Base-by-base conservation (phyloP, 1,284 basidiomycete species). In the Ustilago cynodontis region DNA sequence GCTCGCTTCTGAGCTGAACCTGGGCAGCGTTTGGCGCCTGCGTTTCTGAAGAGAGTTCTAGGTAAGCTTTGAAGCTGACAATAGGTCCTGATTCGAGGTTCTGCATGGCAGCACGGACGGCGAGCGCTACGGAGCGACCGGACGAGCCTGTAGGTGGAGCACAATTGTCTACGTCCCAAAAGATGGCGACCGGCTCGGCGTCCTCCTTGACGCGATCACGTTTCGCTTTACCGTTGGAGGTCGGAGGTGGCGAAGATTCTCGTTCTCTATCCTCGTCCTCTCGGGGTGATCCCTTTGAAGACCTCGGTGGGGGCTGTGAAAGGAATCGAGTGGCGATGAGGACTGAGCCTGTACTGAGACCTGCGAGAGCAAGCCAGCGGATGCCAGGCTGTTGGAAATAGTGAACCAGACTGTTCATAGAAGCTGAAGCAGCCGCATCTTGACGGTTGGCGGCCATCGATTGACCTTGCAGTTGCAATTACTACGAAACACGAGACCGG, bases 101-200 rank as follows among this genome's bases (percentile, higher is more conserved):
- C 51, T 82, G 77, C 8, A 80, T 65, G 1, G 79, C 66, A 28
- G 64, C 62, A 10, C 82, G 76, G 8, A 83, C 77, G 2, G 75
- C 71, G 13, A 73, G 71, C 11, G 74, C 80, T 8, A 83, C 71
- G 13, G 69, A 71, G 3, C 80, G 61, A 6, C 82, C 82, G 9
- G 79, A 81, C 11, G 79, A 79, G 59, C 78, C 80, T 5, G 80
- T 75, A 10, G 80, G 80, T 11, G 82, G 82, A 6, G 80, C 51
- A 52, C 82, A 83, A 14, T 83, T 82, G 62, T 83, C 82, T 24
- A 82, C 78, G 29, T 82, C 80, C 80, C 80, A 83, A 45, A 83
- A 81, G 55, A 83, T 76, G 39, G 80, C 78, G 33, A 81, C 66
- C 4, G 74, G 65, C n/a, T 68, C 77, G 35, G 37, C 29, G 13